Percentiles rank a stretch among this genome's conserved stretches.
Conservation (phyloP, 2,329 filamentous ascomycete species). For the Colletotrichum tanaceti region DNA sequence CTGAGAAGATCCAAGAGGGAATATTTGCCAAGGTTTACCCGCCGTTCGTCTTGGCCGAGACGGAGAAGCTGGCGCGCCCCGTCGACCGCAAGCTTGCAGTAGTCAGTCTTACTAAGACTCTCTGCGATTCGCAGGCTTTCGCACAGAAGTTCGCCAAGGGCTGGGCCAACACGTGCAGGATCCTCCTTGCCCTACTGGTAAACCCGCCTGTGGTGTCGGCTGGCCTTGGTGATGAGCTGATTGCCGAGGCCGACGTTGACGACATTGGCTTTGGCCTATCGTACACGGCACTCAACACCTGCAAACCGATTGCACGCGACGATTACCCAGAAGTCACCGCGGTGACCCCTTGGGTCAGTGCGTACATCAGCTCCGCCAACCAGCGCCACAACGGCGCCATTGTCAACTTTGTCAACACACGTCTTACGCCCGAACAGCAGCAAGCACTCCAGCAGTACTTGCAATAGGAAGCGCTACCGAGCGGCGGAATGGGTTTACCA, state of each 20-base stretch:
- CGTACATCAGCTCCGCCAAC: constrained; percentile 83
- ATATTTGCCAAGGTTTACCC: constrained; percentile 90
- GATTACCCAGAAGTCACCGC: constrained; percentile 88
- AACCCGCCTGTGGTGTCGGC: constrained; percentile 80
- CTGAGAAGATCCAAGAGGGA: constrained; percentile 82
- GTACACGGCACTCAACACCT: constrained; percentile 93
- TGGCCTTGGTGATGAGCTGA: constrained; percentile 77
- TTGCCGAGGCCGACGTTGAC: constrained; percentile 90
- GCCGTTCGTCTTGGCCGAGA: constrained; percentile 86
- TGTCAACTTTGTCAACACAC: constrained; percentile 76
- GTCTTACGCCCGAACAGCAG: constrained; percentile 73
- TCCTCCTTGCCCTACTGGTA: constrained; percentile 87
- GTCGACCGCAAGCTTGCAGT: constrained; percentile 94
- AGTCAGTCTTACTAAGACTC: constrained; percentile 90
- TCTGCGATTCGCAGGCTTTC: constrained; percentile 88
- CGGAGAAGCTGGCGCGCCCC: constrained; percentile 86
- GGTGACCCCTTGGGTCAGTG: constrained; percentile 85
- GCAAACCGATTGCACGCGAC: constrained; percentile 78
- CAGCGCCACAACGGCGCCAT: constrained; percentile 77
- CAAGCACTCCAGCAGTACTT: constrained; percentile 65
- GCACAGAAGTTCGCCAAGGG: constrained; percentile 85
- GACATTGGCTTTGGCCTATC: constrained; percentile 95
- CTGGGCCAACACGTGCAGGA: constrained; percentile 90
- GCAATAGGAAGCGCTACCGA: constrained; percentile 47
- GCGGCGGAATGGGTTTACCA: constrained; percentile 25